Base-by-base conservation (phyloP, 495 filamentous ascomycete genomes). In the Penicillium verhagenii region DNA sequence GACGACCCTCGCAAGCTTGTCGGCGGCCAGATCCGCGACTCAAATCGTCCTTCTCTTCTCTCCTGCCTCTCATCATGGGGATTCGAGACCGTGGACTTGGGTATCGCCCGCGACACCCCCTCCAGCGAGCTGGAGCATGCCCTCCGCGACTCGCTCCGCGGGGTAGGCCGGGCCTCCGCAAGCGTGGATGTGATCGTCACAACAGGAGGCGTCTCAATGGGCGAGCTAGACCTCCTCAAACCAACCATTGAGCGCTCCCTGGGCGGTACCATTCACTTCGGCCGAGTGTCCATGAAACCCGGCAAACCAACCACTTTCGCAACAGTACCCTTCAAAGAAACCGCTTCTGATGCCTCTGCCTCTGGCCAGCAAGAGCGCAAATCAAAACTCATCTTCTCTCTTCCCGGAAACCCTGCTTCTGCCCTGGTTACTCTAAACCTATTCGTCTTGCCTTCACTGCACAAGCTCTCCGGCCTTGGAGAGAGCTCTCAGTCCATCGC, bases 271-370 rank as follows among this genome's bases (percentile, higher is more conserved):
- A 96, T 99, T 62, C 94, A 97, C 70, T 99, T 99, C 65, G 94
- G 94, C 37, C 86, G 95, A 24, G 95, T 97, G 6, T 82, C 86
- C 24, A 97, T 99, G 94, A 97, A 97, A 74, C 94, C 94, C 0
- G 94, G 94, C 18, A 97, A 97, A 68, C 94, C 94, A 3, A 96
- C 92, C 9, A 97, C 95, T 2, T 99, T 97, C 61, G 94, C 95
- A 4, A 97, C 91, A 1, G 79, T 97, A 4, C 86, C 89, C 2
- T 73, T 80, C 65, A 83, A 83, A 56, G 66, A 62, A 40, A 53
- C 69, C 10, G 51, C 66, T 3, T 42, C 50, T 28, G 58, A 56
- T 24, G 25, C 49, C 24, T 38, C 54, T 11, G 29, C 45, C 20
- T 31, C 48, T 21, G 48, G 48, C 8, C 85, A 87, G 64, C 71